phyloP scores from a whole-genome alignment of 305 asterid genomes.

The Euphrasia arctica region DNA sequence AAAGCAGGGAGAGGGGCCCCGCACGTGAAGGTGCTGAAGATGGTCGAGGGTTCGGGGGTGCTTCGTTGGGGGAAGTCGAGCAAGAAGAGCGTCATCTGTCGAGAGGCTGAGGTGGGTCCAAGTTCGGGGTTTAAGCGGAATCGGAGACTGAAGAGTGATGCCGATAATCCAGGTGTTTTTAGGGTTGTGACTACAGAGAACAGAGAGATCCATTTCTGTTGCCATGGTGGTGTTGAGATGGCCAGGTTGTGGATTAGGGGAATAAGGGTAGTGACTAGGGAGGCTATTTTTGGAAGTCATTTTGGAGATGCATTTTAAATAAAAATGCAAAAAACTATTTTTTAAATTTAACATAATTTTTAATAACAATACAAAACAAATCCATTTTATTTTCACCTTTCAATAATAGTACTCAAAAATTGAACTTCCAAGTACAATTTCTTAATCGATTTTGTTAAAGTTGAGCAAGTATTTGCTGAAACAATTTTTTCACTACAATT shows the following conservation, averaged over 20 bases:
- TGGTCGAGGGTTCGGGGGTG: conserved; percentile 48
- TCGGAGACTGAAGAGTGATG: conserved; percentile 57
- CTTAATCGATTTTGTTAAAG: too few relatives aligned
- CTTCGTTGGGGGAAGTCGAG: conserved; percentile 71
- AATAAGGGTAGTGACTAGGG: conserved; percentile 54
- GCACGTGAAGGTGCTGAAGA: conserved; percentile 51
- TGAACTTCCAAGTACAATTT: too few relatives aligned
- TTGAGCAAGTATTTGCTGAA: too few relatives aligned
- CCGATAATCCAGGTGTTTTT: conserved; percentile 53
- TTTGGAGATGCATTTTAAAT: background rate
- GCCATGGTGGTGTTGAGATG: conserved; percentile 53
- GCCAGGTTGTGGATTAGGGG: conserved; percentile 79
- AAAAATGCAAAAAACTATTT: too few relatives aligned
- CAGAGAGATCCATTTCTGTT: conserved; percentile 63
- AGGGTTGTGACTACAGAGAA: conserved; percentile 61
- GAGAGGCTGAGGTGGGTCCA: conserved; percentile 58
- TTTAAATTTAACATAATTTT: too few relatives aligned
- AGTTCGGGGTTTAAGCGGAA: conserved; percentile 52
- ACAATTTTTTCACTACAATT: too few relatives aligned
- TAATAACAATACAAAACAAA: too few relatives aligned
- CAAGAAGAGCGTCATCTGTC: conserved; percentile 57
- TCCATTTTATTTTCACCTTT: too few relatives aligned
- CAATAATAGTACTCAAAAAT: too few relatives aligned
- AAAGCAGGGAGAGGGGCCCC: conserved; percentile 61
- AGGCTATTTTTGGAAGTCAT: conserved; percentile 45